Evolutionary conservation across 2,329 filamentous ascomycete species (phyloP), one percentile per base, ranked within the genome.

Genomic region (Ceratocystis papillata): DNA sequence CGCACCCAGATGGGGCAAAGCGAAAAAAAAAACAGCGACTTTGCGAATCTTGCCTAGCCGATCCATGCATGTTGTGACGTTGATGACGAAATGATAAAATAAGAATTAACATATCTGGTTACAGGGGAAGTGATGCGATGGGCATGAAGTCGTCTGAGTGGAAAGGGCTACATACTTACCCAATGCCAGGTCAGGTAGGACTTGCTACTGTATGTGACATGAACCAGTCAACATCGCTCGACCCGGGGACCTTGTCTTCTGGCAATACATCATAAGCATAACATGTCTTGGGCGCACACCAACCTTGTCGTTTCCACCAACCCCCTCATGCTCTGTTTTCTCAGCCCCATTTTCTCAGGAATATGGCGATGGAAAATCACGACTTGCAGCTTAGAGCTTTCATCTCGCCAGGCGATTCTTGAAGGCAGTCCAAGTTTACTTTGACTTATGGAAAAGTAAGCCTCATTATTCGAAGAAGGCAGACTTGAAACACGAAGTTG

Each of bases 41-140:
- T 59, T 59, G 55, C 17, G 5, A n/a, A 33, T n/a, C 15, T 33
- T 59, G 25, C 7, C 15, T 15, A 59, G 55, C 28, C 33, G 28
- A 37, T 20, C 28, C 28, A 37, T 59, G 55, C 55, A 37, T 59
- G 28, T n/a, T 59, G 28, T 30, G 20, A 37, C 55, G 30, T 37
- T 37, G 55, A 59, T 10, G 55, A n/a, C 17, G n/a, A 30, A 33
- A 7, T 59, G 55, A 59, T 59, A 59, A 59, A 59, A 33, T 59
- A n/a, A 7, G 12, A 37, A 59, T 59, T 59, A n/a, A 33, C n/a
- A n/a, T 20, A 59, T 59, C 25, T 12, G 12, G 28, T 57, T 12
- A 28, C 55, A 59, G 55, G 28, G 28, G 28, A 28, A 37, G 4
- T 59, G 28, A 1, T 33, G 28, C 17, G 8, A 8, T 12, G 7